Evolutionary conservation across 176 grass and related monocot species (phyloP).

Genomic region (Carex parvula): DNA sequence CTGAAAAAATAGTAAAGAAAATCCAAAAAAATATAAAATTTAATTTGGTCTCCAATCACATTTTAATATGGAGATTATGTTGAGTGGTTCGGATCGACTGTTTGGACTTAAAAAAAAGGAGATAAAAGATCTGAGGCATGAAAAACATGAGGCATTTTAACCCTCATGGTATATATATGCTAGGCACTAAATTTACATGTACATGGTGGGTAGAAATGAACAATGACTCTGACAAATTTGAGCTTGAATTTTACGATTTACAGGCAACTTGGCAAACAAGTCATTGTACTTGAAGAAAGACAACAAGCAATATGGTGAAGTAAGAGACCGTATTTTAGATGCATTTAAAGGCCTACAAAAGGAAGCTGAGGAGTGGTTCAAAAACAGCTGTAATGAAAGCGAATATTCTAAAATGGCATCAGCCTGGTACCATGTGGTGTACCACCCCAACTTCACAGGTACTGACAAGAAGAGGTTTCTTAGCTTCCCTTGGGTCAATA

Average conservation of each 20-base stretch:
- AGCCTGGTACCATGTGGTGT: slow-evolving; percentile 80
- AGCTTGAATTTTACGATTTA: slow-evolving; percentile 11
- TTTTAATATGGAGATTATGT: no score
- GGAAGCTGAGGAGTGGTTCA: slow-evolving; percentile 55
- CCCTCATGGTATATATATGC: neutral
- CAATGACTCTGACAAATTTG: neutral
- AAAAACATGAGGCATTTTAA: no score
- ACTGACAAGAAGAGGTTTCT: slow-evolving; percentile 33
- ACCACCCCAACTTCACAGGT: slow-evolving; percentile 46
- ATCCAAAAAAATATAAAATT: no score
- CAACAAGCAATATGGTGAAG: slow-evolving; percentile 74
- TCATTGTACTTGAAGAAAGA: slow-evolving; percentile 60
- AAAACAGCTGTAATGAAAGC: neutral
- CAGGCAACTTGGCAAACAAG: slow-evolving; percentile 70
- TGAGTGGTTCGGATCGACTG: no score
- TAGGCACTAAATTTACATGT: neutral
- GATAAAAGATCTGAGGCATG: no score
- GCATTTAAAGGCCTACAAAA: slow-evolving; percentile 47
- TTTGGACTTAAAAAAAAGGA: no score
- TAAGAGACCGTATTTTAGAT: slow-evolving; percentile 84
- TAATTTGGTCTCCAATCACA: no score
- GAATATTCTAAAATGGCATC: slow-evolving; percentile 58
- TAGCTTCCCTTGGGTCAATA: slow-evolving; percentile 78
- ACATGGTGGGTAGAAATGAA: neutral
- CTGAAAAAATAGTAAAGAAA: no score